phyloP scores from a whole-genome alignment of 192 early-diverging fungal species.

The Coemansia sp. region DNA sequence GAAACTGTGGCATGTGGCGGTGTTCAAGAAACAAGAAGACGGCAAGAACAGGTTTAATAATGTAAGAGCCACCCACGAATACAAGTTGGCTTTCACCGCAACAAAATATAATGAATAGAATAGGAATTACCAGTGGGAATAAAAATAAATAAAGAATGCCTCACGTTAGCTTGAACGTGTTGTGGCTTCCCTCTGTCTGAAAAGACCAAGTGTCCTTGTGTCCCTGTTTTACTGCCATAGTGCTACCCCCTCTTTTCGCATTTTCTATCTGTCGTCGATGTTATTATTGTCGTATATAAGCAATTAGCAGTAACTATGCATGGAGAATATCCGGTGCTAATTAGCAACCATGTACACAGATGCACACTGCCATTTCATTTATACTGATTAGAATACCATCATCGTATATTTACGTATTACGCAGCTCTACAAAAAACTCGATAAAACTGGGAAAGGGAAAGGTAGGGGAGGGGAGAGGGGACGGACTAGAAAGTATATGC shows the following conservation, averaged over 20 bases:
- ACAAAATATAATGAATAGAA: background rate
- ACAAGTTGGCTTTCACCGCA: too few relatives aligned
- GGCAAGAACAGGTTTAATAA: background rate
- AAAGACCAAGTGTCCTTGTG: background rate
- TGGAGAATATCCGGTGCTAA: constrained; percentile 1
- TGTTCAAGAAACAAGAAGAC: background rate
- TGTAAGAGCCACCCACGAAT: background rate
- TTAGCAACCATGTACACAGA: background rate
- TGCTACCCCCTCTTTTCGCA: background rate
- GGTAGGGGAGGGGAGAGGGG: background rate
- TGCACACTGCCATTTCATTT: background rate
- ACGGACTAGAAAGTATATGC: background rate
- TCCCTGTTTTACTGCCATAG: constrained; percentile 10
- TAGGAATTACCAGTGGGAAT: background rate
- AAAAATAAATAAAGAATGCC: background rate
- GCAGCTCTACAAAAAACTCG: background rate
- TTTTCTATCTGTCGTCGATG: background rate
- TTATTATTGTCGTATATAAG: background rate
- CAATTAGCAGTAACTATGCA: background rate
- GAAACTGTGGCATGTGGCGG: background rate
- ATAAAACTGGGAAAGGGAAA: background rate
- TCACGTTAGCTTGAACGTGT: background rate
- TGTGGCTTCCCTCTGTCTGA: constrained; percentile 5
- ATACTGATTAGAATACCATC: background rate
- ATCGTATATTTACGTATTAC: background rate